Evolutionary conservation across 495 filamentous ascomycete genomes (phyloP).

Genomic region (Coniosporium apollinis): DNA sequence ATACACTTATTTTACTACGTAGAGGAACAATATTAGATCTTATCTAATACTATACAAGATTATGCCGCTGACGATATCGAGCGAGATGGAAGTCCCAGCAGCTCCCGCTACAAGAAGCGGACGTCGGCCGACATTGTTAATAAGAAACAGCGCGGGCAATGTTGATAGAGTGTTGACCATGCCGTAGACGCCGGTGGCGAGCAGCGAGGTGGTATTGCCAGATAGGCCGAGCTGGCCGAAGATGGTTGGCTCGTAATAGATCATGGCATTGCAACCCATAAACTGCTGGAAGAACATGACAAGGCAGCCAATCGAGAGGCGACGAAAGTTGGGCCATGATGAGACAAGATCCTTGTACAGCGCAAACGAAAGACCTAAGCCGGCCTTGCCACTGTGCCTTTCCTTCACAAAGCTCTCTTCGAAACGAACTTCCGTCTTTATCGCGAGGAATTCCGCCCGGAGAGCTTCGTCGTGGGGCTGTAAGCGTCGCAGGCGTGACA

Average conservation of each 20-base stretch:
- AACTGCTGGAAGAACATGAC: conserved; percentile 68
- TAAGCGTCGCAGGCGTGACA: conserved; percentile 48
- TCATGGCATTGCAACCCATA: conserved; percentile 63
- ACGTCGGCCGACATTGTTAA: too few species aligned
- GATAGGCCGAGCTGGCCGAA: conserved; percentile 42
- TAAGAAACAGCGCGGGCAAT: too few species aligned
- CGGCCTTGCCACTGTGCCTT: conserved; percentile 52
- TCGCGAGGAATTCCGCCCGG: conserved; percentile 37
- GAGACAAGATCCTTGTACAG: too few species aligned
- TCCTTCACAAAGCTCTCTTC: conserved; percentile 40
- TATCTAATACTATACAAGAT: too few species aligned
- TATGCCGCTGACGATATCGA: too few species aligned
- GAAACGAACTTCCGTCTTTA: conserved; percentile 34
- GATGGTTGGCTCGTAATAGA: conserved; percentile 60
- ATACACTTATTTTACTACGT: too few species aligned
- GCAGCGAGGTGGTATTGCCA: conserved; percentile 32
- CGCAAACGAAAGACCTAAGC: too few species aligned
- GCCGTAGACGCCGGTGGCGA: conserved; percentile 49
- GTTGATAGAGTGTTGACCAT: conserved; percentile 47
- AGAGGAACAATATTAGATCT: too few species aligned
- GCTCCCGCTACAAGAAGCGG: too few species aligned
- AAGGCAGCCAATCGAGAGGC: conserved; percentile 42
- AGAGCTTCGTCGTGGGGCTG: conserved; percentile 41
- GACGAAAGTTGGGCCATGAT: too few species aligned
- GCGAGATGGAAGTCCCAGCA: too few species aligned